Evolutionary conservation across 2,329 filamentous ascomycete genomes (phyloP).

Genomic region (Fusarium hainanense): DNA sequence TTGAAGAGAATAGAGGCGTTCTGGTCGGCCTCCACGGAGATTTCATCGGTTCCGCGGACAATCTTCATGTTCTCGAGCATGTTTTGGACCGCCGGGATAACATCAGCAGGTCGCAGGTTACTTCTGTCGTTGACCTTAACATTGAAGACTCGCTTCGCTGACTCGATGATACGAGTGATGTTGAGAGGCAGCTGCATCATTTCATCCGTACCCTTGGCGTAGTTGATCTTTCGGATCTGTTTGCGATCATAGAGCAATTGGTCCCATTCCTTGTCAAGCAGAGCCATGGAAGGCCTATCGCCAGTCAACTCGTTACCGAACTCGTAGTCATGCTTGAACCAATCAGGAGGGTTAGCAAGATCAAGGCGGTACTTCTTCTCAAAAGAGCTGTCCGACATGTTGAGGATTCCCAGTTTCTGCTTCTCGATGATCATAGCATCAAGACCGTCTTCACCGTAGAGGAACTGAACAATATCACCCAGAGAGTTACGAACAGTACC

Average conservation of each 20-base stretch:
- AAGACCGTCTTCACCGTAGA: slow-evolving; percentile 96
- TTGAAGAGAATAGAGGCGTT: slow-evolving; percentile 95
- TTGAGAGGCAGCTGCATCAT: slow-evolving; percentile 94
- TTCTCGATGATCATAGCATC: slow-evolving; percentile 95
- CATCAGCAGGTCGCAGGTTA: slow-evolving; percentile 88
- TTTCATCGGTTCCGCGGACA: slow-evolving; percentile 83
- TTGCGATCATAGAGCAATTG: slow-evolving; percentile 78
- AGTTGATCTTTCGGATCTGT: slow-evolving; percentile 76
- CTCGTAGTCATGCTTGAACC: slow-evolving; percentile 71
- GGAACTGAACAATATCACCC: slow-evolving; percentile 95
- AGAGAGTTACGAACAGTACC: slow-evolving; percentile 97
- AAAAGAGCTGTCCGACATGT: slow-evolving; percentile 81
- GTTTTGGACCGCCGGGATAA: slow-evolving; percentile 80
- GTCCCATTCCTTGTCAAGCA: slow-evolving; percentile 91
- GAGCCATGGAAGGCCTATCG: slow-evolving; percentile 85
- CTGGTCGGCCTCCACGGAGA: slow-evolving; percentile 86
- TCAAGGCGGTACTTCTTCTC: slow-evolving; percentile 86
- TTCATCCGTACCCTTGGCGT: slow-evolving; percentile 78
- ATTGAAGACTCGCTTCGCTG: slow-evolving; percentile 88
- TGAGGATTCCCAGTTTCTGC: slow-evolving; percentile 88
- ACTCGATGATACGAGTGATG: slow-evolving; percentile 88
- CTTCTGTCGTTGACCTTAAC: slow-evolving; percentile 88
- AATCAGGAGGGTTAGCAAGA: slow-evolving; percentile 67
- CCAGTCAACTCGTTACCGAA: slow-evolving; percentile 88
- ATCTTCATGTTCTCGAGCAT: slow-evolving; percentile 83